Percentiles rank a stretch among this genome's conserved stretches.
Conservation (phyloP, 208 protist species). For the Zelonia costaricensis region DNA sequence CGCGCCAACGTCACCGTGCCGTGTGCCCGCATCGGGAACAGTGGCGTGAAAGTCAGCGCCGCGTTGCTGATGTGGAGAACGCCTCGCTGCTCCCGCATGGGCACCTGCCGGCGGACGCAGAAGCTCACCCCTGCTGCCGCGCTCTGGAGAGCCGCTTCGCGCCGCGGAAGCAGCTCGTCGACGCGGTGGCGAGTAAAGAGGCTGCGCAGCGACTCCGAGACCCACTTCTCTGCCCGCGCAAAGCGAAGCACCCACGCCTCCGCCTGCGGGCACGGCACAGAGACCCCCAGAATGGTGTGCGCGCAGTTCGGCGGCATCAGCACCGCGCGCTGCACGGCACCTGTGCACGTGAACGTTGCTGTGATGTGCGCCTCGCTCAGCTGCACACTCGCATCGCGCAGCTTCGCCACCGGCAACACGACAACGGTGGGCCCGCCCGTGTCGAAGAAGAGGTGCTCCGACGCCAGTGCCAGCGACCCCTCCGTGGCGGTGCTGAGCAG, state of each 20-base stretch:
- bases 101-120: constrained; percentile 34
- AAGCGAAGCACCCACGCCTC: constrained; percentile 16
- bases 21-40: constrained; percentile 25
- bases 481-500: constrained; percentile 5
- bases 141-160: constrained; percentile 19
- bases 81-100: constrained; percentile 51
- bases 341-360: constrained; percentile 13
- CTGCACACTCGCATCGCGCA: not conserved
- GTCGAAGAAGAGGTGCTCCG: constrained; percentile 36
- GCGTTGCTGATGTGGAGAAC: constrained; percentile 27
- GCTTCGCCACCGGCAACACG: constrained; percentile 10
- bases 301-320: not conserved
- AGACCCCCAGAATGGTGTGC: constrained; percentile 10
- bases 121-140: constrained; percentile 25
- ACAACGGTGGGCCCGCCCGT: constrained; percentile 12
- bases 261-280: constrained; percentile 4
- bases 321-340: constrained; percentile 9
- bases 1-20: constrained; percentile 3
- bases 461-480: constrained; percentile 27
- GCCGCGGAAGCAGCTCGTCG: constrained; percentile 18
- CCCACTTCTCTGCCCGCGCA: constrained; percentile 4
- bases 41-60: constrained; percentile 32
- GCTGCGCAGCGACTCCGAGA: constrained; percentile 20
- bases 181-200: constrained; percentile 14
- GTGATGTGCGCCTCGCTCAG: not conserved